A percentile compares a stretch with the other conserved stretches of the same genome.
Evolutionary conservation across 208 protist species (phyloP).

Genomic region (Leishmania amazonensis): DNA sequence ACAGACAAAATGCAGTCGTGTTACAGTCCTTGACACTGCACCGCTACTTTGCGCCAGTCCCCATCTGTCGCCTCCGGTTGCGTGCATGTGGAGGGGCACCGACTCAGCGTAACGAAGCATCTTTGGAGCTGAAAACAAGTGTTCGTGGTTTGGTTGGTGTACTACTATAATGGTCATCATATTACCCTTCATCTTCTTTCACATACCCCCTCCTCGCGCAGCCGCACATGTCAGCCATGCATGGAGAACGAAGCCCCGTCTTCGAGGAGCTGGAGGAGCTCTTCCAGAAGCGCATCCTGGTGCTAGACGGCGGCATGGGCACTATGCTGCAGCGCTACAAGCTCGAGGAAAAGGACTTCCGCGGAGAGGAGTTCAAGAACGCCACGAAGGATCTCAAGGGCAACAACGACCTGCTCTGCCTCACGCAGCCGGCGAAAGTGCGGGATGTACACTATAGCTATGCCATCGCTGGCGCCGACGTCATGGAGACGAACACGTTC

Average conservation of each 20-base stretch:
- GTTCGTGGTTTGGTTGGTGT: not conserved
- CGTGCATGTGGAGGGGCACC: not conserved
- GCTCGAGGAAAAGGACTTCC: constrained; percentile 83
- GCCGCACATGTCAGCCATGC: constrained; percentile 7
- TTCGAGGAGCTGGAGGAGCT: constrained; percentile 63
- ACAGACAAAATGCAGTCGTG: not conserved
- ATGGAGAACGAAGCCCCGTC: constrained; percentile 32
- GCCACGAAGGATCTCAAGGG: constrained; percentile 93
- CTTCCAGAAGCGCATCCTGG: constrained; percentile 66
- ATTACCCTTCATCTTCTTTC: not conserved
- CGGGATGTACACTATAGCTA: constrained; percentile 91
- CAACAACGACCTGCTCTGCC: constrained; percentile 96
- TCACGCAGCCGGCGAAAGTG: constrained; percentile 94
- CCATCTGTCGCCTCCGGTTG: not conserved
- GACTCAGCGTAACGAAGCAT: not conserved
- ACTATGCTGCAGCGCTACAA: constrained; percentile 95
- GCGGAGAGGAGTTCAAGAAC: constrained; percentile 90
- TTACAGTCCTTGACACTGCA: not conserved
- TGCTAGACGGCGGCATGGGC: constrained; percentile 97
- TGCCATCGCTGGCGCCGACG: constrained; percentile 94
- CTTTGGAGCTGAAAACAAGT: not conserved
- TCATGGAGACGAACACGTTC: constrained; percentile 98
- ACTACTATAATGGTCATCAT: not conserved
- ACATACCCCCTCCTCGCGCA: not conserved
- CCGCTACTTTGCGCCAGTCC: not conserved